A percentile compares a stretch with the other conserved stretches of the same genome.
phyloP scores from a whole-genome alignment of 495 filamentous ascomycete species.

The Trichoderma gamsii region DNA sequence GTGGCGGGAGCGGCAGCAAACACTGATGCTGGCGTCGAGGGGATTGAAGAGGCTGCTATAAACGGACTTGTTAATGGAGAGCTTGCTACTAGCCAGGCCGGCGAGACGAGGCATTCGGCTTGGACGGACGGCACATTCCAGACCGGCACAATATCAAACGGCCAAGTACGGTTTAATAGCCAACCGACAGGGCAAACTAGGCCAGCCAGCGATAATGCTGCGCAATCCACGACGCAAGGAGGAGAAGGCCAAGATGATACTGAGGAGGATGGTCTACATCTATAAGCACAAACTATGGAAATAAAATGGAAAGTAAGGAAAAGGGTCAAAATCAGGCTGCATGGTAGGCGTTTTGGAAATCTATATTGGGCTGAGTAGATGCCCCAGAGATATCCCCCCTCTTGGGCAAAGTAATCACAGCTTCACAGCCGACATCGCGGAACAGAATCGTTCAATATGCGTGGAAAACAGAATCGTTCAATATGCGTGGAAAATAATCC shows the following conservation, averaged over 20 bases:
- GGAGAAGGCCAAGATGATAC: constrained; percentile 34
- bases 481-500: constrained; percentile 4
- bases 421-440: background rate
- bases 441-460: background rate
- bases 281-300: constrained; percentile 36
- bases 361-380: background rate
- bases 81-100: constrained; percentile 18
- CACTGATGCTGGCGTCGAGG: constrained; percentile 16
- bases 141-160: constrained; percentile 40
- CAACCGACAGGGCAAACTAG: constrained; percentile 12
- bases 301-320: constrained; percentile 12
- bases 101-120: constrained; percentile 27
- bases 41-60: constrained; percentile 20
- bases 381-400: constrained; percentile 1
- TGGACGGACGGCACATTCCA: constrained; percentile 54
- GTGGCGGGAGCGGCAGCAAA: constrained; percentile 16
- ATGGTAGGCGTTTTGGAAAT: constrained; percentile 13
- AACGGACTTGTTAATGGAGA: constrained; percentile 20
- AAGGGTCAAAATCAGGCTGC: background rate
- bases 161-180: constrained; percentile 34
- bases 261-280: constrained; percentile 57
- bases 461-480: background rate
- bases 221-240: constrained; percentile 5
- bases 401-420: background rate
- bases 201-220: background rate